Evolutionary conservation across 345 rosid genomes (phyloP).

Genomic region (Brassica nigra): DNA sequence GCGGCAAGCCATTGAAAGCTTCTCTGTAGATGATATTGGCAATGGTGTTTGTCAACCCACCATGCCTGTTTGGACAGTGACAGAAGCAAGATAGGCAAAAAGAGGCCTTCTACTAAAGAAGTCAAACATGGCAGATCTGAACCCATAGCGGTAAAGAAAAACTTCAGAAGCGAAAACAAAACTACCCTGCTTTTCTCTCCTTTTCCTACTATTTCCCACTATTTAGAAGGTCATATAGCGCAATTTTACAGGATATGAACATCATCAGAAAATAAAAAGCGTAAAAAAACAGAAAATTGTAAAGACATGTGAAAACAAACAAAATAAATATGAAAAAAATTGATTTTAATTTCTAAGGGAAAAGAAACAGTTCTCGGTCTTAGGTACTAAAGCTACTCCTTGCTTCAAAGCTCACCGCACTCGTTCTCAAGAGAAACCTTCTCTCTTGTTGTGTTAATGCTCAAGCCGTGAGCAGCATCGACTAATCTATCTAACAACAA

Average conservation of each 20-base stretch:
- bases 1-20: too few relatives aligned
- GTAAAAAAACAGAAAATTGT: background rate
- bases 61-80: background rate
- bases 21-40: too few relatives aligned
- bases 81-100: background rate
- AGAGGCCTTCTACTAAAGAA: background rate
- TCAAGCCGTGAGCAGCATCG: conserved; percentile 29
- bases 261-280: conserved; percentile 20
- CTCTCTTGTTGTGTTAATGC: conserved; percentile 20
- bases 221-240: conserved; percentile 30
- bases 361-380: conserved; percentile 12
- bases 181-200: conserved; percentile 38
- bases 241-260: conserved; percentile 38
- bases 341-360: conserved; percentile 27
- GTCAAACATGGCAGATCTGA: background rate
- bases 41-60: too few relatives aligned
- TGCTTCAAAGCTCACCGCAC: conserved; percentile 38
- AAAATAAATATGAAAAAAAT: background rate
- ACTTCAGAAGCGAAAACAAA: conserved; percentile 2
- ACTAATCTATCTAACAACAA: conserved; percentile 43
- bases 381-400: conserved; percentile 19
- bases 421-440: conserved; percentile 28
- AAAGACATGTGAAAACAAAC: conserved; percentile 7
- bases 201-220: conserved; percentile 29
- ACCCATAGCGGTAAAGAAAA: background rate